Evolutionary conservation across 148 eudicot genomes (phyloP), one percentile per base, ranked within the genome.

Genomic region (Simmondsia chinensis): DNA sequence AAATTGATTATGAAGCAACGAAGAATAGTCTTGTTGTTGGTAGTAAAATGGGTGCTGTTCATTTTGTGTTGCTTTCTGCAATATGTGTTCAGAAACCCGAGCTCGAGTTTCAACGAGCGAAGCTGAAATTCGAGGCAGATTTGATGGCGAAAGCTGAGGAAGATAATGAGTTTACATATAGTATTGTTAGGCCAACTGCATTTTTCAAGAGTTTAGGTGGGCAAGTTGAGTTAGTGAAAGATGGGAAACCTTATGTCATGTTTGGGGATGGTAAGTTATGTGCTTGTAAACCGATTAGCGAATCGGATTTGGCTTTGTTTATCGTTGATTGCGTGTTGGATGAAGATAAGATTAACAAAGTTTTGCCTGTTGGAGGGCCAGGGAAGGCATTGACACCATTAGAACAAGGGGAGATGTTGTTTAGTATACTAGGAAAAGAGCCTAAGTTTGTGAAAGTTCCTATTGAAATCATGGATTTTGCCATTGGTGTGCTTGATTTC

Each of bases 171-270:
- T 76, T 85, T 54, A 78, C 66, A 11, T 89, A 78, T 25, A 85
- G 97, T 34, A 84, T 89, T 28, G 97, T 89, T 37, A 81, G 97
- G 67, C 95, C 94, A 7, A 89, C 95, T 0, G 95, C 95, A n/a
- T 85, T 89, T 72, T 89, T 89, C 61, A 89, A 89, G 77, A 89
- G 97, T 60, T 74, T 89, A 45, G 97, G 93, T 11, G 97, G 97
- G 16, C 97, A 89, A 12, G 77, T 89, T 56, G 97, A 84, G 66
- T 54, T 89, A 45, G 95, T 85, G 25, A 78, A 85, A 50, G 88
- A 82, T 53, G 97, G 97, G 23, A 89, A 89, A 41, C 97, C 95
- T 25, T 84, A 85, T 70, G 95, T 89, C 39, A 89, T 89, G 95
- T 89, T 89, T 74, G 97, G 97, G n/a, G 88, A 89, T 53, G 97